Evolutionary conservation across 164 flowering plant genomes (phyloP).

Genomic region (Echeveria elegans): DNA sequence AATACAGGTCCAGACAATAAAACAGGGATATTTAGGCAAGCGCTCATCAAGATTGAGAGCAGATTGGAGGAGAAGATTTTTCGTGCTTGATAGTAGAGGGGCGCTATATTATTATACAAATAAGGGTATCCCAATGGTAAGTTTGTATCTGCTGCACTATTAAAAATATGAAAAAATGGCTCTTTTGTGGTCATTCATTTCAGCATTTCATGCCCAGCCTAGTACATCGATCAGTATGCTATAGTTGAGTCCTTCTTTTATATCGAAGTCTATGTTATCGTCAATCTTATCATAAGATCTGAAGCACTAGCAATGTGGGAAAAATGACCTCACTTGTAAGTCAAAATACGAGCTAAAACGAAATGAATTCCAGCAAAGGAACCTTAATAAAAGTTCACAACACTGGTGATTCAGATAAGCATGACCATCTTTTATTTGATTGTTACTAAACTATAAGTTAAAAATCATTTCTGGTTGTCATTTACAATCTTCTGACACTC

Average conservation of each 20-base stretch:
- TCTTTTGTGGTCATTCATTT: not conserved
- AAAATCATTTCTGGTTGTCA: not conserved
- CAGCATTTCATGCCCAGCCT: slow-evolving; percentile 27
- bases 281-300: too few species aligned
- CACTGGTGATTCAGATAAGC: not conserved
- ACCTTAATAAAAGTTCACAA: not conserved
- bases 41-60: slow-evolving; percentile 69
- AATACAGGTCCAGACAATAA: slow-evolving; percentile 62
- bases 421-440: not conserved
- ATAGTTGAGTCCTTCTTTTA: too few species aligned
- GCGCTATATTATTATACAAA: slow-evolving; percentile 61
- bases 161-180: not conserved
- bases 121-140: slow-evolving; percentile 41
- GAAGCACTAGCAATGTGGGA: too few species aligned
- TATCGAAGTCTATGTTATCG: too few species aligned
- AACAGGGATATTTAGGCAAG: slow-evolving; percentile 84
- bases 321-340: not conserved
- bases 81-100: slow-evolving; percentile 85
- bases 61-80: slow-evolving; percentile 89
- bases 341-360: not conserved
- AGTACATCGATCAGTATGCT: too few species aligned
- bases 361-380: not conserved
- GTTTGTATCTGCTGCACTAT: slow-evolving; percentile 9
- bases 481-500: not conserved
- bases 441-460: not conserved